Evolutionary conservation across 495 filamentous ascomycete species (phyloP), one percentile per base, ranked within the genome.

Genomic region (Aspergillus homomorphus): DNA sequence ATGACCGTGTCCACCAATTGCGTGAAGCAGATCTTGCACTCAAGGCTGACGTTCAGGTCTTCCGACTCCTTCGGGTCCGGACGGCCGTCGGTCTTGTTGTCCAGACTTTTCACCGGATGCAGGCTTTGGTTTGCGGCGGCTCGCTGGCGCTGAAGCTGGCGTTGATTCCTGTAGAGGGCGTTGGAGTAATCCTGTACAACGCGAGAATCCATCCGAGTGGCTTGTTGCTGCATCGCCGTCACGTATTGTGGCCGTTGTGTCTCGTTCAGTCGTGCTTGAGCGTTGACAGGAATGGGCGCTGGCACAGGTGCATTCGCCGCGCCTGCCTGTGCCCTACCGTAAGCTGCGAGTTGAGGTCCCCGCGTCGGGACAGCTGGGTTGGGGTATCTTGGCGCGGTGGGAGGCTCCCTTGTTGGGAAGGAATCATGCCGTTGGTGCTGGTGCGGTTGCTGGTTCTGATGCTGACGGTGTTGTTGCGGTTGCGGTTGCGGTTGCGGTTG

Each of bases 21-120:
- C 0, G 64, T 69, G 56, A 80, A 80, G 63, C 83, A 86, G 26
- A 84, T 72, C 54, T 80, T 78, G 60, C 83, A 86, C 54, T 80
- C 76, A 50, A 84, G 68, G 21, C 75, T 78, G 23, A 82, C 62
- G 30, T 64, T 77, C 72, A 84, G 64, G 22, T 78, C 72, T 3
- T 73, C 75, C 3, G 77, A 68, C 30, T 73, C 74, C 55, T 78
- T 69, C 2, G 81, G 77, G 18, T 70, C 65, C 0, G 82, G 82
- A 21, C 66, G 62, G 15, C 53, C 56, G 48, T 70, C 56, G 12
- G 53, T 53, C 23, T 58, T 54, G 21, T 62, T 41, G 22, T 67
- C 67, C 10, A 68, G 51, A 10, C 57, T 48, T 30, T 58, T 65
- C 26, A 57, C 38, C 26, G 49, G 19, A 3, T 19, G 5, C 20